phyloP scores from a whole-genome alignment of 306 rosid genomes.

The Vicia faba region DNA sequence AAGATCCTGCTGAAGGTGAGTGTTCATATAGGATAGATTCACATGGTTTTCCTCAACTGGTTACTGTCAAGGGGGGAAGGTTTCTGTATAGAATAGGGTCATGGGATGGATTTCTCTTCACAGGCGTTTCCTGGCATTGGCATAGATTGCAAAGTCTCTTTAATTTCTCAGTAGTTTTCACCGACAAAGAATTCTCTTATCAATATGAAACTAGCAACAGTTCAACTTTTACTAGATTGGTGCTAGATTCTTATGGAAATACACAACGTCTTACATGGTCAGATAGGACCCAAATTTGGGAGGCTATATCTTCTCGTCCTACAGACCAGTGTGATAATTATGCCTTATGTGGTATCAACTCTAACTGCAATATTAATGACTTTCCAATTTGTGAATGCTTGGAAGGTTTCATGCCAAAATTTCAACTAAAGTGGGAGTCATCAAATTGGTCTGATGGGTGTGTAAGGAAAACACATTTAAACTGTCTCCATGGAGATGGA shows the following conservation, averaged over 20 bases:
- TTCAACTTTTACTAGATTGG: constrained; percentile 1
- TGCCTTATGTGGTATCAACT: too few relatives aligned
- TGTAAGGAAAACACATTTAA: too few relatives aligned
- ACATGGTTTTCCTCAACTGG: constrained; percentile 37
- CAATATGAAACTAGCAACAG: neutral
- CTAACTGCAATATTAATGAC: too few relatives aligned
- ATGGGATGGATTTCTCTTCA: constrained; percentile 40
- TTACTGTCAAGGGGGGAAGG: neutral
- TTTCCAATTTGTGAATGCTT: too few relatives aligned
- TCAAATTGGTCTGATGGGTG: too few relatives aligned
- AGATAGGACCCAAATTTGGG: constrained; percentile 30
- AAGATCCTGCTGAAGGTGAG: constrained; percentile 31
- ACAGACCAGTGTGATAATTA: neutral
- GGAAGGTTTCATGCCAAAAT: too few relatives aligned
- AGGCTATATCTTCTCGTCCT: neutral
- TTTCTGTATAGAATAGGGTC: constrained; percentile 3
- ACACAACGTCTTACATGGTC: constrained; percentile 36
- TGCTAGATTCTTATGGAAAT: neutral
- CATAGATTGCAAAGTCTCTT: neutral
- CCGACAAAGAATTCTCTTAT: constrained; percentile 26
- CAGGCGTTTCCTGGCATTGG: neutral
- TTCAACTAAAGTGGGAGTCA: too few relatives aligned
- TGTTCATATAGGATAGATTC: constrained; percentile 24
- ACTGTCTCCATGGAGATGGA: too few relatives aligned
- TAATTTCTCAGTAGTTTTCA: constrained; percentile 4